Evolutionary conservation across 176 grass and related monocot species (phyloP), one percentile per base, ranked within the genome.

Genomic region (Alloteropsis semialata): DNA sequence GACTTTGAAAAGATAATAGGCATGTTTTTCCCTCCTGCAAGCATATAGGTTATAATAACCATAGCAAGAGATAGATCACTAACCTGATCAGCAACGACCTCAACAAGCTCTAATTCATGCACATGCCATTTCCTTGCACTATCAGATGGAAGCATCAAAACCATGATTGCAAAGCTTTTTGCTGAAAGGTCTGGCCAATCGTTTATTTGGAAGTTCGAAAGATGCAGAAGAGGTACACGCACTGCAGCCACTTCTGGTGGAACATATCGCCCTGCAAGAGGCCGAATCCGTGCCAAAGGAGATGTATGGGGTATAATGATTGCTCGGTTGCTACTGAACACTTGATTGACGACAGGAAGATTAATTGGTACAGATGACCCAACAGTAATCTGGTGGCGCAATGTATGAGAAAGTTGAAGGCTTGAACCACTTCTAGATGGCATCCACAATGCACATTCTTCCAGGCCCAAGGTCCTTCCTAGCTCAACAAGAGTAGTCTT

Each of bases 1-100:
- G 32, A 49, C 16, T 75, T 75, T 56, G 14, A 41, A 33, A 80
- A 41, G 17, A 72, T 28, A 51, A 42, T 27, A 44, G 34, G 81
- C 7, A 81, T 3, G 4, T 21, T 36, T 76, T 61, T 50, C n/a
- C n/a, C 41, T 68, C 60, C 28, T 41, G 58, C 28, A 16, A 59
- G 48, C 29, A 80, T 21, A 4, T 1, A 61, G 37, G 5, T 62
- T 54, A 76, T 18, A 64, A 55, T 78, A 91, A 78, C 24, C 12
- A 69, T 10, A 56, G 8, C 19, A 67, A 82, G 65, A 30, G 41
- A 88, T 65, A 65, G 11, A 60, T 34, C 36, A 64, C 19, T 79
- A 72, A 97, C 94, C 92, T 97, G 94, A 90, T 97, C 94, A 21
- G 94, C 94, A 36, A 97, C 94, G 0, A 97, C 94, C 82, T 97